phyloP scores from a whole-genome alignment of 495 filamentous ascomycete species.

The Penicillium longicatenatum region DNA sequence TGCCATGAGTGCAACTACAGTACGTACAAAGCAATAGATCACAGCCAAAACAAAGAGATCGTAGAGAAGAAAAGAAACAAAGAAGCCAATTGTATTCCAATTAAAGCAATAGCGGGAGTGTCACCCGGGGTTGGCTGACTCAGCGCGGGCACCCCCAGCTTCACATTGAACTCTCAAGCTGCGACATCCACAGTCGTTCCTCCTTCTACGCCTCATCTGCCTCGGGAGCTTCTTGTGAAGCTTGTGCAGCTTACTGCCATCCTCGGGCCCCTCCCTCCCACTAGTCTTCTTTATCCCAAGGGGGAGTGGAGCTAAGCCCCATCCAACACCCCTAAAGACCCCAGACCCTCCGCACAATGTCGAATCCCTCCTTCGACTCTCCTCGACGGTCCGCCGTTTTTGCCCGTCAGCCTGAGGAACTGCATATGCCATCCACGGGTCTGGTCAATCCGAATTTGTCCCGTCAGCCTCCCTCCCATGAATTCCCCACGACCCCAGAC shows the following conservation, averaged over 20 bases:
- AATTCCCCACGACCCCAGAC: constrained; percentile 45
- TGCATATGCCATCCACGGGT: constrained; percentile 70
- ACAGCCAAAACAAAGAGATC: not conserved
- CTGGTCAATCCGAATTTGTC: constrained; percentile 38
- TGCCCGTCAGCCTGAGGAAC: constrained; percentile 66
- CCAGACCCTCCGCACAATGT: constrained; percentile 33
- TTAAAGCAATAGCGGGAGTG: constrained; percentile 1
- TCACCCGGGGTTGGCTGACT: constrained; percentile 19
- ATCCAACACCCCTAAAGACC: constrained; percentile 20
- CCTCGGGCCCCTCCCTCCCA: constrained; percentile 8
- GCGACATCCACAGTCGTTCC: constrained; percentile 8
- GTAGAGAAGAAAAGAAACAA: not conserved
- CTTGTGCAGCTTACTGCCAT: constrained; percentile 1
- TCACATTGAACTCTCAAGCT: constrained; percentile 6
- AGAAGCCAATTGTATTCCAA: constrained; percentile 2
- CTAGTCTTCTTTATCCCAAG: constrained; percentile 9
- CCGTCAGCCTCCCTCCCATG: constrained; percentile 53
- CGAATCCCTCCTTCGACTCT: constrained; percentile 56
- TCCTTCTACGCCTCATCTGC: constrained; percentile 3
- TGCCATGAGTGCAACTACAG: constrained; percentile 24
- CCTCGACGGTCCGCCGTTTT: constrained; percentile 54
- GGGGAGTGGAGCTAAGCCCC: constrained; percentile 29
- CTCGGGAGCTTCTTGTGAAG: constrained; percentile 9
- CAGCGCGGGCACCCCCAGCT: constrained; percentile 22
- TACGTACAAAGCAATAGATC: not conserved